A percentile compares a stretch with the other conserved stretches of the same genome.
phyloP scores from a whole-genome alignment of 139 green algal species.

The Chlamydomonas sp. region DNA sequence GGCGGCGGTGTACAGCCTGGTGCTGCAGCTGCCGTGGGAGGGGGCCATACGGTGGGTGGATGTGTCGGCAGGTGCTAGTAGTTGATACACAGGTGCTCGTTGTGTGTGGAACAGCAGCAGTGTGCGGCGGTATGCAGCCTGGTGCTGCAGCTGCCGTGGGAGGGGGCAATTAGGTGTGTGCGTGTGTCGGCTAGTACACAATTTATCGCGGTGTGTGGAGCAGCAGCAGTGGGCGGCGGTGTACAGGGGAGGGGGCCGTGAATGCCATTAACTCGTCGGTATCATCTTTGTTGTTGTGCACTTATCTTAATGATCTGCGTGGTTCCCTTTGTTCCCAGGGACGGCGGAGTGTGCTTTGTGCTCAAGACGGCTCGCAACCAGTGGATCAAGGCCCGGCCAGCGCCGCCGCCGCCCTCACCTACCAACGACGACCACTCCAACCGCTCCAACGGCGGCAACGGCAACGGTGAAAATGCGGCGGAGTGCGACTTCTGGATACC shows the following conservation, averaged over 20 bases:
- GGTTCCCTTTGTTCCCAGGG: neutral
- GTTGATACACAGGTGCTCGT: neutral
- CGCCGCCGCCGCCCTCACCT: neutral
- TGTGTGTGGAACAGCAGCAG: neutral
- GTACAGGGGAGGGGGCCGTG: neutral
- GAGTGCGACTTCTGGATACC: conserved; percentile 11
- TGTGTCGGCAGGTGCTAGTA: neutral
- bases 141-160: conserved; percentile 28
- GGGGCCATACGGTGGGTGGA: neutral
- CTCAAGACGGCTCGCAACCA: conserved; percentile 20
- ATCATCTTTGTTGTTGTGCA: neutral
- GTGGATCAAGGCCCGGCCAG: conserved; percentile 10
- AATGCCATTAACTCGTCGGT: neutral
- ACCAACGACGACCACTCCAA: neutral
- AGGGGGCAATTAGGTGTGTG: conserved; percentile 8
- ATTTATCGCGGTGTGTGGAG: neutral
- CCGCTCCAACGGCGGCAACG: neutral
- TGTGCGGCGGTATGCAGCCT: conserved; percentile 20
- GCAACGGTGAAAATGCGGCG: neutral
- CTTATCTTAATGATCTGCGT: too few relatives aligned
- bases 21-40: neutral
- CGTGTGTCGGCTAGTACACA: neutral
- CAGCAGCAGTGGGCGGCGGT: neutral
- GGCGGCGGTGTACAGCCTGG: conserved; percentile 16
- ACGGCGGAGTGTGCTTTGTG: conserved; percentile 18